A percentile compares a stretch with the other conserved stretches of the same genome.
phyloP scores from a whole-genome alignment of 495 filamentous ascomycete species.

The Trichoderma virens region DNA sequence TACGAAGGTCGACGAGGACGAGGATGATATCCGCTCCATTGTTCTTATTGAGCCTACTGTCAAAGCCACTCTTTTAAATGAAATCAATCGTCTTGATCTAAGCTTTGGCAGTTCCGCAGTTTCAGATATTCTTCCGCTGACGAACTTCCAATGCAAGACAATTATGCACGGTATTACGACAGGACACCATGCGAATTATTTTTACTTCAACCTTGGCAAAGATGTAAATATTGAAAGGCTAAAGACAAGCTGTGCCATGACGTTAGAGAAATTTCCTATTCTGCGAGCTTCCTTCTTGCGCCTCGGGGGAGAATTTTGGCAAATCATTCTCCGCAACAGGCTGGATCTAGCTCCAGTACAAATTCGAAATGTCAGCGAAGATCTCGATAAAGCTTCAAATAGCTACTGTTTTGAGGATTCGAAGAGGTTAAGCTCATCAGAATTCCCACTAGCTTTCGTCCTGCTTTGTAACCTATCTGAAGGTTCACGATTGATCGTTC shows the following conservation, averaged over 20 bases:
- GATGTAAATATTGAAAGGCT: conserved; percentile 39
- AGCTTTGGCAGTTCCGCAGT: no score
- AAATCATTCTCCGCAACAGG: conserved; percentile 52
- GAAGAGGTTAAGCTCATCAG: conserved; percentile 26
- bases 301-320: conserved; percentile 45
- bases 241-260: conserved; percentile 28
- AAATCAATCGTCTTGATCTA: no score
- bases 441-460: conserved; percentile 36
- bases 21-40: no score
- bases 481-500: conserved; percentile 47
- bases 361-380: conserved; percentile 33
- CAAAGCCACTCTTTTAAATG: no score
- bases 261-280: conserved; percentile 48
- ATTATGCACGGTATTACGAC: no score
- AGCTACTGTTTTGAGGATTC: conserved; percentile 34
- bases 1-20: no score
- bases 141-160: no score
- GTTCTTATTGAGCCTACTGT: no score
- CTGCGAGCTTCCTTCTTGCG: conserved; percentile 56
- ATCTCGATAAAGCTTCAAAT: conserved; percentile 39
- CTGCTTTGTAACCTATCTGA: conserved; percentile 23
- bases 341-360: conserved; percentile 42
- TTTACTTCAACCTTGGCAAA: conserved; percentile 46
- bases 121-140: no score
- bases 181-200: no score